Conservation (phyloP, 768 basidiomycete species). For the Mrakia hoshinonis region DNA sequence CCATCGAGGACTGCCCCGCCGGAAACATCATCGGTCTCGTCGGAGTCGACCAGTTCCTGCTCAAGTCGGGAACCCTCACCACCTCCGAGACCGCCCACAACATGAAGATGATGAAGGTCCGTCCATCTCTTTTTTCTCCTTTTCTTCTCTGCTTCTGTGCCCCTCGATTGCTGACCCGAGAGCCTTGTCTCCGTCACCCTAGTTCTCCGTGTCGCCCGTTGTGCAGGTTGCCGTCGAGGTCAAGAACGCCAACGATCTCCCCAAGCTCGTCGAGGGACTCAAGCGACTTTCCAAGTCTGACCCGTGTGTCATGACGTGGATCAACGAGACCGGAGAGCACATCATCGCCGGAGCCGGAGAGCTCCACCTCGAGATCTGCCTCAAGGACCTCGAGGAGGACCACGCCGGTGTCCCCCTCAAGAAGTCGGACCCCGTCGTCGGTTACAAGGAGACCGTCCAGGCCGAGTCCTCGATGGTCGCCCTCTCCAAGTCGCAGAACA, state of each 20-base stretch:
- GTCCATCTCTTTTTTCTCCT: too few species aligned
- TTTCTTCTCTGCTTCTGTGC: too few species aligned
- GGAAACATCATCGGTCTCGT: conserved; percentile 99
- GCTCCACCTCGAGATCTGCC: conserved; percentile 96
- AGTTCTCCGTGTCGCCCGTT: conserved; percentile 98
- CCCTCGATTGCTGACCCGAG: too few species aligned
- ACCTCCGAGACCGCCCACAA: conserved; percentile 96
- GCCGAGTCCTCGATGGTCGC: conserved; percentile 91
- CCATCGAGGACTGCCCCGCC: conserved; percentile 97
- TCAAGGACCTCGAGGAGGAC: conserved; percentile 99
- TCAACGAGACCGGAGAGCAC: conserved; percentile 85
- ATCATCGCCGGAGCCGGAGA: conserved; percentile 99
- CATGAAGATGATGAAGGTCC: conserved; percentile 99
- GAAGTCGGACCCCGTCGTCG: conserved; percentile 88
- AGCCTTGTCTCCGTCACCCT: too few species aligned
- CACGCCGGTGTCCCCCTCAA: conserved; percentile 99
- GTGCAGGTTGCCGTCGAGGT: conserved; percentile 98
- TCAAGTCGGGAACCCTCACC: conserved; percentile 97
- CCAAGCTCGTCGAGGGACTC: conserved; percentile 99
- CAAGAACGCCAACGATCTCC: conserved; percentile 97
- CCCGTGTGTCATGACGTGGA: conserved; percentile 96
- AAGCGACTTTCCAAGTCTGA: conserved; percentile 99
- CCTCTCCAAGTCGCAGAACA: conserved; percentile 98
- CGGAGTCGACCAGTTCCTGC: conserved; percentile 99
- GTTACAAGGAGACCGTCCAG: conserved; percentile 95